Conservation (phyloP, 2,329 filamentous ascomycete genomes). For the Pestalotiopsis sp. region DNA sequence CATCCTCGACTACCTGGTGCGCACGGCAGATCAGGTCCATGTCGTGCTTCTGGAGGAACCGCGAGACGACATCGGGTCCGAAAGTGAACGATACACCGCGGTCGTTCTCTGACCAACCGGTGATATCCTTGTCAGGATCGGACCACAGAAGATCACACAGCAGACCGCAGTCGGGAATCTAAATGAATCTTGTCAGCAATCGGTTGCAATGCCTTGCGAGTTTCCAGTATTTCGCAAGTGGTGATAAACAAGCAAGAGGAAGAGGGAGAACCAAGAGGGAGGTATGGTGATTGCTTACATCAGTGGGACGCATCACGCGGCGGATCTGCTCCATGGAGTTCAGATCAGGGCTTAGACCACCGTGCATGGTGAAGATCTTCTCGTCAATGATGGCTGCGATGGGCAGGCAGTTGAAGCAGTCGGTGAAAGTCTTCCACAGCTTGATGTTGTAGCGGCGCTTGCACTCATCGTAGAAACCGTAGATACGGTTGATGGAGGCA, state of each 20-base stretch:
- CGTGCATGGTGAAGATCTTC: constrained; percentile 99
- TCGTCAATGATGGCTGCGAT: constrained; percentile 99
- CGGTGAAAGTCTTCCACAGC: constrained; percentile 99
- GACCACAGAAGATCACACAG: constrained; percentile 98
- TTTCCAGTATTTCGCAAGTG: constrained; percentile 28
- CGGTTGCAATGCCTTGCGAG: constrained; percentile 32
- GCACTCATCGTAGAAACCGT: constrained; percentile 99
- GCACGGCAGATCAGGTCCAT: constrained; percentile 99
- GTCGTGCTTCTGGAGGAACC: constrained; percentile 98
- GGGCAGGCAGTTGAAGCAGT: constrained; percentile 98
- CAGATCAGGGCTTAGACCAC: constrained; percentile 92
- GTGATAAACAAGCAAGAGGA: neutral
- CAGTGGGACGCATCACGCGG: constrained; percentile 96
- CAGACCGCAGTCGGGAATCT: constrained; percentile 98
- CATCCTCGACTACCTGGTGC: constrained; percentile 98
- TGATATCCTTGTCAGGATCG: constrained; percentile 98
- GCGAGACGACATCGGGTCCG: constrained; percentile 93
- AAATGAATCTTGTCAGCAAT: constrained; percentile 29
- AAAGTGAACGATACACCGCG: constrained; percentile 99
- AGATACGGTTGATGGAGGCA: constrained; percentile 98
- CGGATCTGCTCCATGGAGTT: constrained; percentile 99
- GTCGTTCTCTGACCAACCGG: constrained; percentile 98
- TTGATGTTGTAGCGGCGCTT: constrained; percentile 99
- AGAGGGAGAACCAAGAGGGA: neutral
- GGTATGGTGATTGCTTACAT: constrained; percentile 67